Conservation (phyloP, 495 filamentous ascomycete species). For the Filosporella fistucella region DNA sequence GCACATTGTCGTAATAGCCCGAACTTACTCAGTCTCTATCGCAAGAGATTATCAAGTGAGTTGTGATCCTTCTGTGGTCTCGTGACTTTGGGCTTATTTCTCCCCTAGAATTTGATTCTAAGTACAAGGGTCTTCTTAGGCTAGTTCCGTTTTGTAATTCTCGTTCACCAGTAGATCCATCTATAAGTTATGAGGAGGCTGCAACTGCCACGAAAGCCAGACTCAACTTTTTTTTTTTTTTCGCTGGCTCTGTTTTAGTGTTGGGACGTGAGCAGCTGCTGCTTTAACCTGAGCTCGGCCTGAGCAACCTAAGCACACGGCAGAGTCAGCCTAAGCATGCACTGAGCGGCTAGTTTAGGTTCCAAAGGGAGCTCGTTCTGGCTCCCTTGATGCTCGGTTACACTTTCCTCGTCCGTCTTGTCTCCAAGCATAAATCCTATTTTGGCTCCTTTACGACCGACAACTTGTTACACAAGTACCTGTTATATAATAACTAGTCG, state of each 20-base stretch:
- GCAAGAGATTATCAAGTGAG: too few species aligned
- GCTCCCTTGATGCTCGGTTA: conserved; percentile 17
- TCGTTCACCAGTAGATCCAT: too few species aligned
- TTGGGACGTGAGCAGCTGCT: conserved; percentile 16
- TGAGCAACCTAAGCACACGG: conserved; percentile 17
- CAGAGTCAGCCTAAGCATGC: conserved; percentile 18
- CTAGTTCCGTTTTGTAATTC: too few species aligned
- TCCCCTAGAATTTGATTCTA: too few species aligned
- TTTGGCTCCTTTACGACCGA: conserved; percentile 13
- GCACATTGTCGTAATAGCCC: too few species aligned
- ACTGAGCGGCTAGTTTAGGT: conserved; percentile 17
- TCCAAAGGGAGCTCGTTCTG: conserved; percentile 10
- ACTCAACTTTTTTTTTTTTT: conserved; percentile 19
- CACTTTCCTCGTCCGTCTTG: conserved; percentile 5
- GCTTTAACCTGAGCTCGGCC: conserved; percentile 16
- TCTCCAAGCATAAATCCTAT: conserved; percentile 13
- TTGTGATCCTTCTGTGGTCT: too few species aligned
- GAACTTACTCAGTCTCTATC: too few species aligned
- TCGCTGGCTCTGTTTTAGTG: conserved; percentile 15
- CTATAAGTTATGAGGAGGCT: too few species aligned
- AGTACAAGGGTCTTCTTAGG: too few species aligned
- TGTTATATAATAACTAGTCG: background rate
- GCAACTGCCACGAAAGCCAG: conserved; percentile 10
- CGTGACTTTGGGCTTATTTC: too few species aligned
- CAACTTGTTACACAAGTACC: conserved; percentile 2